Evolutionary conservation across 768 basidiomycete genomes (phyloP).

Genomic region (Porphyrellus cyaneotinctus): DNA sequence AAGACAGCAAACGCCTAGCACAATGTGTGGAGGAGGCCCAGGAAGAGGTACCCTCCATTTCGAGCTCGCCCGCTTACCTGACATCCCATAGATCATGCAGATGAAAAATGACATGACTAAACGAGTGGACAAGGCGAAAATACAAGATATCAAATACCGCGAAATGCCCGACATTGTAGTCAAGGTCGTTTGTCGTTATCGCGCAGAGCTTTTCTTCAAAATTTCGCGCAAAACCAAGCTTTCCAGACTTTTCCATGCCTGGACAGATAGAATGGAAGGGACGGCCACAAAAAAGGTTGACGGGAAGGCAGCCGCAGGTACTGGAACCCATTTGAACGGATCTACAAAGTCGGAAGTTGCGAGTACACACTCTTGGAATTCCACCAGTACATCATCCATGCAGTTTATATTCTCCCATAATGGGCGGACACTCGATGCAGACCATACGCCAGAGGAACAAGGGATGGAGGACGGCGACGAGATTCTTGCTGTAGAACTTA

Average conservation of each 20-base stretch:
- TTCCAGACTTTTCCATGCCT: conserved; percentile 76
- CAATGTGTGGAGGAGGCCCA: conserved; percentile 83
- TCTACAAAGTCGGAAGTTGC: conserved; percentile 49
- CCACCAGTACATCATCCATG: conserved; percentile 43
- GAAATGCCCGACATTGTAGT: conserved; percentile 89
- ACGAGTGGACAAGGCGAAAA: conserved; percentile 72
- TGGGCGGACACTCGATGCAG: conserved; percentile 72
- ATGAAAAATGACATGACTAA: conserved; percentile 82
- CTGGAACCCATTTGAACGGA: conserved; percentile 41
- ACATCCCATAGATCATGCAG: conserved; percentile 55
- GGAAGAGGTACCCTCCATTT: conserved; percentile 55
- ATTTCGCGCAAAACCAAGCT: conserved; percentile 88
- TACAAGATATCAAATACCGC: conserved; percentile 76
- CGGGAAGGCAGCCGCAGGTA: conserved; percentile 26
- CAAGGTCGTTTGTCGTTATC: conserved; percentile 84
- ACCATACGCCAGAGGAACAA: conserved; percentile 81
- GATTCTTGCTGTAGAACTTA: conserved; percentile 83
- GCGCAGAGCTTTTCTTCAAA: conserved; percentile 90
- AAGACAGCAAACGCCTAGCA: conserved; percentile 78
- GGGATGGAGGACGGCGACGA: conserved; percentile 88
- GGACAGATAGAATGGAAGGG: conserved; percentile 86
- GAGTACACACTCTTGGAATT: conserved; percentile 40
- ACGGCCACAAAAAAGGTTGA: conserved; percentile 44
- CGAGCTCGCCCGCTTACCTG: neutral
- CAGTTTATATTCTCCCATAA: conserved; percentile 86